Conservation (phyloP, 805 yeast genomes). For the Ogataea glucozyma region DNA sequence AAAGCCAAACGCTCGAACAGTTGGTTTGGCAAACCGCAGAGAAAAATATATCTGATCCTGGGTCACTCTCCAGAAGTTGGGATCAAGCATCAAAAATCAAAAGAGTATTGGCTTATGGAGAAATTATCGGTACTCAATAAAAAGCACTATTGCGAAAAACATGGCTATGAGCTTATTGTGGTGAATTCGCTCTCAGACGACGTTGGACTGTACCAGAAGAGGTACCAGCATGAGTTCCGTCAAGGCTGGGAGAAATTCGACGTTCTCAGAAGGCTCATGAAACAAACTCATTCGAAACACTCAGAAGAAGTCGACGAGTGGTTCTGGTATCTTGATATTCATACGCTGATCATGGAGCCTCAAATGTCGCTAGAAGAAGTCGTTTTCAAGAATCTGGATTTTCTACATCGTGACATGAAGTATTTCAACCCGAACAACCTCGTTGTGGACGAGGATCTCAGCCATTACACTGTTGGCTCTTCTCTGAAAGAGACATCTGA, state of each 20-base stretch:
- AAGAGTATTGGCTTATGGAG: constrained; percentile 48
- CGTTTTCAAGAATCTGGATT: constrained; percentile 34
- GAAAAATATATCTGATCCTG: constrained; percentile 38
- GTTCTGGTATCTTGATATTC: constrained; percentile 45
- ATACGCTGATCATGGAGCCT: constrained; percentile 45
- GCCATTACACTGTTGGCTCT: constrained; percentile 23
- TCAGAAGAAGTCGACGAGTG: constrained; percentile 33
- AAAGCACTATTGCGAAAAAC: constrained; percentile 46
- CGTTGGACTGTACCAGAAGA: constrained; percentile 43
- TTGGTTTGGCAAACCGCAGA: constrained; percentile 23
- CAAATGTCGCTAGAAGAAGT: constrained; percentile 36
- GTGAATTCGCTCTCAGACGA: constrained; percentile 35
- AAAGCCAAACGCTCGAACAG: constrained; percentile 3
- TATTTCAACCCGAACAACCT: constrained; percentile 40
- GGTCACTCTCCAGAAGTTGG: constrained; percentile 46
- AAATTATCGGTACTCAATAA: constrained; percentile 49
- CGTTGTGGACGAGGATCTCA: constrained; percentile 33
- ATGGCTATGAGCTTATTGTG: constrained; percentile 49
- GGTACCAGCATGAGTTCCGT: constrained; percentile 51
- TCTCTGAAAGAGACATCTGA: constrained; percentile 25
- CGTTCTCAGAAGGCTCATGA: constrained; percentile 37
- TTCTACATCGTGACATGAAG: constrained; percentile 34
- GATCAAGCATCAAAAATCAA: constrained; percentile 40
- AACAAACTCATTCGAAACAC: constrained; percentile 31
- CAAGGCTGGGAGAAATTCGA: constrained; percentile 49